Evolutionary conservation across 495 filamentous ascomycete species (phyloP), one percentile per base, ranked within the genome.

Genomic region (Trichoderma erinaceum): DNA sequence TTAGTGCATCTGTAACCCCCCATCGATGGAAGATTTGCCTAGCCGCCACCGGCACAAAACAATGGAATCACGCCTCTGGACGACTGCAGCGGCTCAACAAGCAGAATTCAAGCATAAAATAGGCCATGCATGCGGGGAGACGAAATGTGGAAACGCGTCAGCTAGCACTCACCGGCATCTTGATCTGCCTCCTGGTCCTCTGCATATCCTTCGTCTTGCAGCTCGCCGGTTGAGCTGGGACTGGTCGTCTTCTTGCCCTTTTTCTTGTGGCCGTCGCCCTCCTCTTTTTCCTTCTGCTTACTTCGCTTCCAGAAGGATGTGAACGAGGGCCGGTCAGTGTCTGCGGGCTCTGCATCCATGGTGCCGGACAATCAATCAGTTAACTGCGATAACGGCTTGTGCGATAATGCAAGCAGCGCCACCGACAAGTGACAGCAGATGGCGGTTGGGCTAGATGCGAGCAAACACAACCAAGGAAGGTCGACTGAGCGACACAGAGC

Each of bases 261-360:
- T 25, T 61, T 61, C 56, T 61, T 61, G 12, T 61, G 52, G 6
- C 23, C 11, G 27, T 61, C 56, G 8, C 23, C 23, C 23, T 29
- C 56, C 10, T 61, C 1, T 10, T 61, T 61, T 6, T 32, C 56
- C 56, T 61, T 27, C n/a, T 61, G 56, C 56, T 61, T 61, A 0
- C 29, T 21, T 61, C 56, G 56, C 44, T 67, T 67, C 65, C 65
- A 67, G 41, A 67, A 67, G 25, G 38, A 11, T 1, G 43, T 43
- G 44, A 67, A 67, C 46, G 65, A 67, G 27, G 65, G 65, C 25
- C 65, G 65, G 12, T 56, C 44, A 18, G 8, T 0, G 23, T 35
- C 65, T 11, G 23, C 23, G 6, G 23, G 12, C n/a, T 32, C 56
- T 29, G 56, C 56, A 16, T 61, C 56, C 56, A 48, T 48, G 44